Base-by-base conservation (phyloP, 306 rosid species). In the Albizia julibrissin region DNA sequence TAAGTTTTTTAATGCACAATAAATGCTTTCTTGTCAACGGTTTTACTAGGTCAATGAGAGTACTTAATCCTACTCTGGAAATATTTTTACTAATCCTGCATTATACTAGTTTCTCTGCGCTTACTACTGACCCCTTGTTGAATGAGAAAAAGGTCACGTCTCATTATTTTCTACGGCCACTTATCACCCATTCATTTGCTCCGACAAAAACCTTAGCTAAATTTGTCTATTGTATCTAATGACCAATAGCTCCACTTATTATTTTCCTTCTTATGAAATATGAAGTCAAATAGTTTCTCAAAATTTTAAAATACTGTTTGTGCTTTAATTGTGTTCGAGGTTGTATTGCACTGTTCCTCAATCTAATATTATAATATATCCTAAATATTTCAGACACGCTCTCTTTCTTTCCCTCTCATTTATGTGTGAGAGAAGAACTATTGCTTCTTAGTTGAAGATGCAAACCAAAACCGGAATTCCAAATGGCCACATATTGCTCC, bases 21-120 rank as follows among this genome's bases (percentile, higher is more conserved):
- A 18, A 18, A 24, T 43, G 37, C 43, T 22, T 34, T 64, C 47
- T 81, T 72, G 14, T 52, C n/a, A 46, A 69, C 33, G 65, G 24
- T 78, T 79, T 49, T 77, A 68, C 76, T 39, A 29, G 70, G 74
- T 81, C n/a, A 66, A 49, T 14, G 42, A 64, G 61, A 74, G 43
- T 71, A 59, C 64, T 70, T 76, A n/a, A 50, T 72, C 29, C 70
- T 10, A 29, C 3, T 67, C 43, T 69, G 22, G 58, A 80, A 80
- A 59, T 59, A 65, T 72, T 81, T 42, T 33, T 50, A 16, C 18
- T 19, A 47, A 73, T 29, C 13, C 56, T 59, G 34, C 27, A 16
- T 15, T 29, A 29, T 74, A 19, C 42, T 52, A 50, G 29, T 74
- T 50, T 74, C 77, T 21, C 52, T 52, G 46, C 34, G 43, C 78